Conservation (phyloP, 2,329 filamentous ascomycete species). For the Microcera coccophila region DNA sequence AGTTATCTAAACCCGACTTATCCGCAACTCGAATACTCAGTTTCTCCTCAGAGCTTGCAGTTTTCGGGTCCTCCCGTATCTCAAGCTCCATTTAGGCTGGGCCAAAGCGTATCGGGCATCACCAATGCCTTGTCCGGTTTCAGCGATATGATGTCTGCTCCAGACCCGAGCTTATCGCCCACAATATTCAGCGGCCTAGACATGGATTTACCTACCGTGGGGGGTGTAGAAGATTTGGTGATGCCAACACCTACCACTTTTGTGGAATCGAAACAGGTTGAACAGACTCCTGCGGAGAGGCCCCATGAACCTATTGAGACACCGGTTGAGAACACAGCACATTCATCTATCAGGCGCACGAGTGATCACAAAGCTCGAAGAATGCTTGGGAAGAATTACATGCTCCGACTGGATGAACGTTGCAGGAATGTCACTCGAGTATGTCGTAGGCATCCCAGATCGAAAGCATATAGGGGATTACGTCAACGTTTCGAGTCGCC, state of each 20-base stretch:
- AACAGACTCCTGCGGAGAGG: not conserved
- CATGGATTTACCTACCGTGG: not conserved
- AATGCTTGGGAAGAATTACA: constrained; percentile 8
- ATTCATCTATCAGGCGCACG: constrained; percentile 10
- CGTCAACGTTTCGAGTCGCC: constrained; percentile 5
- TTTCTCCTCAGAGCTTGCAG: constrained; percentile 5
- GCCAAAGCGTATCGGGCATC: constrained; percentile 15
- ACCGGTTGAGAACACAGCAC: not conserved
- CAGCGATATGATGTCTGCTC: not conserved
- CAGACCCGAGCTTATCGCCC: constrained; percentile 1
- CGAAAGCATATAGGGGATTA: constrained; percentile 4
- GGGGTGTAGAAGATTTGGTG: not conserved
- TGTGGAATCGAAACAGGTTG: not conserved
- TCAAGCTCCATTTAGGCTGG: not conserved
- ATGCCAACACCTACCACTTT: not conserved
- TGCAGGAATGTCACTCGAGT: constrained; percentile 7
- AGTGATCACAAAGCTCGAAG: constrained; percentile 7
- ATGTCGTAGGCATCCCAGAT: constrained; percentile 2
- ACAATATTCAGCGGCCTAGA: constrained; percentile 1
- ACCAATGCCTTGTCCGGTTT: constrained; percentile 10
- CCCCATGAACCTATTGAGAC: not conserved
- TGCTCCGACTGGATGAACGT: constrained; percentile 9
- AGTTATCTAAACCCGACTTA: constrained; percentile 8
- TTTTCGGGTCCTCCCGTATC: not conserved
- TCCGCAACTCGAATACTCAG: constrained; percentile 3